A percentile compares a stretch with the other conserved stretches of the same genome.
Evolutionary conservation across 805 yeast genomes (phyloP).

Genomic region (Myxozyma mucilagina): DNA sequence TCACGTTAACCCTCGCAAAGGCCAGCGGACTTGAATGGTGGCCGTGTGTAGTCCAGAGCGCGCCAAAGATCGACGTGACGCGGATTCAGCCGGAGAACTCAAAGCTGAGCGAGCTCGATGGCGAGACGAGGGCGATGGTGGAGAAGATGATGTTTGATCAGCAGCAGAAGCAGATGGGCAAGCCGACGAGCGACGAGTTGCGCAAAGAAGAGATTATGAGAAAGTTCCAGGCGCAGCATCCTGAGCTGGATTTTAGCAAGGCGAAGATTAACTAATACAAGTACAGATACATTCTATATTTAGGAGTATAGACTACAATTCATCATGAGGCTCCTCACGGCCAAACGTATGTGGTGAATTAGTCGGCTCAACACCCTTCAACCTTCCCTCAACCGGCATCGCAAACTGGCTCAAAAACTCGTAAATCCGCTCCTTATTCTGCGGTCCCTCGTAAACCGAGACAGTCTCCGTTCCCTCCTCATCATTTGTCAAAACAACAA

Average conservation of each 20-base stretch:
- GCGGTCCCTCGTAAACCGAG: conserved; percentile 38
- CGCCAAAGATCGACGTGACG: conserved; percentile 47
- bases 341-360: conserved; percentile 3
- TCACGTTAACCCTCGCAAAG: conserved; percentile 44
- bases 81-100: conserved; percentile 47
- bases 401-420: conserved; percentile 40
- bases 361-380: background rate
- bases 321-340: background rate
- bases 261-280: conserved; percentile 34
- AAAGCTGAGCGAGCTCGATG: conserved; percentile 45
- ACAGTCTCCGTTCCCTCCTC: conserved; percentile 1
- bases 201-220: conserved; percentile 41
- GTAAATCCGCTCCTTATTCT: conserved; percentile 40
- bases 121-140: conserved; percentile 47
- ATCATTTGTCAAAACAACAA: conserved; percentile 38
- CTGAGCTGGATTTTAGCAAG: conserved; percentile 46
- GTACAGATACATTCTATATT: background rate
- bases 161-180: conserved; percentile 44
- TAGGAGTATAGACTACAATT: background rate
- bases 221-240: conserved; percentile 47
- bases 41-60: conserved; percentile 48
- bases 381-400: conserved; percentile 41
- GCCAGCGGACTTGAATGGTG: conserved; percentile 47
- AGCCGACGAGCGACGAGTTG: conserved; percentile 44
- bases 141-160: conserved; percentile 53